Evolutionary conservation across 116 monocot genomes (phyloP).

Genomic region (Cymodocea nodosa): DNA sequence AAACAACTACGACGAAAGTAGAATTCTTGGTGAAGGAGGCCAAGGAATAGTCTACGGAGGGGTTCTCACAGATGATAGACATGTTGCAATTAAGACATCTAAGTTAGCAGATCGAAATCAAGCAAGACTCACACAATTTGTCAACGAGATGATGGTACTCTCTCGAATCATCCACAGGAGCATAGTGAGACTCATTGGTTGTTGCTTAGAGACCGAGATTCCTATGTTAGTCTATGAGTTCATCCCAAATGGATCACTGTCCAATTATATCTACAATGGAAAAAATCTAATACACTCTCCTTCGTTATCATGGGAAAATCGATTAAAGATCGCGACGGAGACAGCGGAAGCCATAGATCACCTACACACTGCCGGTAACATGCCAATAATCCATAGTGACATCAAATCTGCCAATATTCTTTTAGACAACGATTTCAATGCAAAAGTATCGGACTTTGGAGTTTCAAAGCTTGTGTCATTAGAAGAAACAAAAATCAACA

Average conservation of each 20-base stretch:
- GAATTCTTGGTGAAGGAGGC: slow-evolving; percentile 31
- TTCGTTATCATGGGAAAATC: background rate
- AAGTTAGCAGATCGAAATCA: slow-evolving; percentile 3
- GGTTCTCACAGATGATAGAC: background rate
- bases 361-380: background rate
- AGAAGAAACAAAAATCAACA: background rate
- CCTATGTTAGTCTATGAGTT: slow-evolving; percentile 34
- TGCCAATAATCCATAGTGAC: slow-evolving; percentile 7
- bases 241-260: slow-evolving; percentile 11
- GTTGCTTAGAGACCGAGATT: slow-evolving; percentile 25
- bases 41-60: slow-evolving; percentile 35
- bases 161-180: slow-evolving; percentile 24
- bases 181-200: slow-evolving; percentile 26
- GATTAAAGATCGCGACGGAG: background rate
- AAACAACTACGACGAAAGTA: slow-evolving; percentile 17
- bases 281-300: no score
- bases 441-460: slow-evolving; percentile 12
- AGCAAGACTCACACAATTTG: slow-evolving; percentile 12
- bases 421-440: background rate
- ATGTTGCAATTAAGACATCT: slow-evolving; percentile 30
- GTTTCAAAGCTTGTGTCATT: background rate
- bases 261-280: no score
- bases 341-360: background rate
- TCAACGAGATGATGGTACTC: slow-evolving; percentile 31
- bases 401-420: slow-evolving; percentile 8